Percentiles rank a stretch among this genome's conserved stretches.
phyloP scores from a whole-genome alignment of 1,139 yeast species.

The Hansenula anomala region DNA sequence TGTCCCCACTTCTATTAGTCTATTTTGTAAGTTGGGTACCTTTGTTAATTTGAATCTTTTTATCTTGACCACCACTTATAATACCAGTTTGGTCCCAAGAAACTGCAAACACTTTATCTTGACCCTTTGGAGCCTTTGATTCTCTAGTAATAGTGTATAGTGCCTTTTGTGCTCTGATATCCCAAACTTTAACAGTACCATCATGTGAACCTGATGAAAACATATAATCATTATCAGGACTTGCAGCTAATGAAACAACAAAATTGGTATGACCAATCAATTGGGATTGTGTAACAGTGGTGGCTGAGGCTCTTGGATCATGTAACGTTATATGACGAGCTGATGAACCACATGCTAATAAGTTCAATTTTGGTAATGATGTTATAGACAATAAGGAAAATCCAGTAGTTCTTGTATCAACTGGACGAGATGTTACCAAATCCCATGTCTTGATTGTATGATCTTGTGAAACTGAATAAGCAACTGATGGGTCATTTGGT shows the following conservation, averaged over 20 bases:
- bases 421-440: slow-evolving; percentile 72
- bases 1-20: neutral
- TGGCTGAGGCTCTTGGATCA: slow-evolving; percentile 71
- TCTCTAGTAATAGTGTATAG: slow-evolving; percentile 81
- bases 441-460: slow-evolving; percentile 97
- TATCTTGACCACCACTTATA: slow-evolving; percentile 91
- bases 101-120: slow-evolving; percentile 76
- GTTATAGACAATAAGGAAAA: slow-evolving; percentile 75
- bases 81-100: slow-evolving; percentile 80
- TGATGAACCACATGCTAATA: slow-evolving; percentile 89
- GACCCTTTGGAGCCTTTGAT: slow-evolving; percentile 33
- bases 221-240: slow-evolving; percentile 75
- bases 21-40: slow-evolving; percentile 38
- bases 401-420: slow-evolving; percentile 88
- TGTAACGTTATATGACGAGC: slow-evolving; percentile 93
- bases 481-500: slow-evolving; percentile 67
- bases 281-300: slow-evolving; percentile 56
- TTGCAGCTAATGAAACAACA: slow-evolving; percentile 71
- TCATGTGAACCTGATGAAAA: slow-evolving; percentile 91
- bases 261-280: slow-evolving; percentile 89
- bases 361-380: slow-evolving; percentile 57
- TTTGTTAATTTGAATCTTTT: slow-evolving; percentile 81
- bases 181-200: slow-evolving; percentile 96
- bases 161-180: slow-evolving; percentile 81
- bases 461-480: slow-evolving; percentile 92